Evolutionary conservation across 805 yeast genomes (phyloP), one percentile per base, ranked within the genome.

Genomic region (Citeromyces nyonsensis): DNA sequence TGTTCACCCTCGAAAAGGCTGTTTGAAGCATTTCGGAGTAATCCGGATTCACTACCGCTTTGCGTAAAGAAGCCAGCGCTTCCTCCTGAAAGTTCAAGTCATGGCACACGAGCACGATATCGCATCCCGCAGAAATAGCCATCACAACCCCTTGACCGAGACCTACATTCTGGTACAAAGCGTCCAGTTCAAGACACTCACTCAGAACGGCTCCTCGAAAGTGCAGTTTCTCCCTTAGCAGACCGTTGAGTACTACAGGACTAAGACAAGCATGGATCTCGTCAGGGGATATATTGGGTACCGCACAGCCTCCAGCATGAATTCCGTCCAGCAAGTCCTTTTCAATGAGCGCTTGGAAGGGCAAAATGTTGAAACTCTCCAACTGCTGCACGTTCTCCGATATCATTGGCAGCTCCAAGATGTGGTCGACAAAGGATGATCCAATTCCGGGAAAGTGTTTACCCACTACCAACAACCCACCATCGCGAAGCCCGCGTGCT

Each of bases 371-470:
- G 42, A 61, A 63, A 24, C 59, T 55, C 32, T 63, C 62, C 25
- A 72, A 51, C 42, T 69, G 75, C 24, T 63, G 68, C 18, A 66
- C 49, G 3, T 71, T 57, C 33, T 73, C 79, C 3, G 66, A 57
- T 44, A 73, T 63, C 61, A 70, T 66, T 5, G 78, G 78, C 22
- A 71, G 45, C 36, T 73, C 78, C 28, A 70, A 49, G 26, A 69
- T 48, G 3, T 71, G 61, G 42, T 72, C 76, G 5, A 73, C 73
- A 13, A 63, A 59, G 1, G 77, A 76, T 34, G 66, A 65, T 3
- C 79, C 79, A 33, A 69, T 69, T 2, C 81, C 81, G 0, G 81
- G 81, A 41, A 73, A 73, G 48, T 73, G 79, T 41, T 73, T 73
- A 0, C 76, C 79, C 36, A 71, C 63, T 2, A 69, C 59, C 25